phyloP scores from a whole-genome alignment of 2,329 filamentous ascomycete genomes.

The Talaromyces funiculosus region DNA sequence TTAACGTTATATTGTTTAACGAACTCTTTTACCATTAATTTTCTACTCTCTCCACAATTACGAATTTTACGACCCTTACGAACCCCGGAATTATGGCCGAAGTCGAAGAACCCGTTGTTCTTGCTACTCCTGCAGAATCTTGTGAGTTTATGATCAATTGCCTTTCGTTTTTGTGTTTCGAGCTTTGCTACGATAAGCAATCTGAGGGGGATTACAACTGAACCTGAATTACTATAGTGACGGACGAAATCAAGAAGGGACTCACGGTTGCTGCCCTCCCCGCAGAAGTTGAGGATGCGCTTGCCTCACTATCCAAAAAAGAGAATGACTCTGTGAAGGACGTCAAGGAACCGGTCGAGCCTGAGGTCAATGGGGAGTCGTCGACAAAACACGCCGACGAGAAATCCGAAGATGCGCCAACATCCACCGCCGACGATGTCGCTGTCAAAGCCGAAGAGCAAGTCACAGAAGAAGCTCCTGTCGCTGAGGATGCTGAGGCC shows the following conservation, averaged over 20 bases:
- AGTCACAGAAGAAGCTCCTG: constrained; percentile 1
- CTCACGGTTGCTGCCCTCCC: constrained; percentile 7
- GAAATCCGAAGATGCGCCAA: constrained; percentile 1
- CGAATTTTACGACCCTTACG: constrained; percentile 10
- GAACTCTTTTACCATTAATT: not conserved
- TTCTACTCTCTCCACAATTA: not conserved
- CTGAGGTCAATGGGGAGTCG: constrained; percentile 7
- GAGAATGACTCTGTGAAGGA: constrained; percentile 15
- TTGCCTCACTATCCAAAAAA: constrained; percentile 4
- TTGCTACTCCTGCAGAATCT: constrained; percentile 5
- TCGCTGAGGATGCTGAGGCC: not conserved
- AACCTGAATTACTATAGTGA: not conserved
- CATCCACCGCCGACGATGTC: not conserved
- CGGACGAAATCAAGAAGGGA: constrained; percentile 11
- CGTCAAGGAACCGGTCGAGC: not conserved
- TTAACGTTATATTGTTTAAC: not conserved
- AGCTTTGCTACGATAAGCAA: not conserved
- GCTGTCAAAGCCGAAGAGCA: not conserved
- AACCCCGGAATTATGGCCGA: not conserved
- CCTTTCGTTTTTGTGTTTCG: not conserved
- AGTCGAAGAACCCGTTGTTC: constrained; percentile 9
- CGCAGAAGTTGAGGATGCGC: constrained; percentile 8
- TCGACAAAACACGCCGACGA: constrained; percentile 8
- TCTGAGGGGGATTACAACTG: not conserved
- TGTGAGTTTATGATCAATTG: not conserved